Evolutionary conservation across 208 protist species (phyloP), one percentile per base, ranked within the genome.

Genomic region (Leishmania martiniquensis): DNA sequence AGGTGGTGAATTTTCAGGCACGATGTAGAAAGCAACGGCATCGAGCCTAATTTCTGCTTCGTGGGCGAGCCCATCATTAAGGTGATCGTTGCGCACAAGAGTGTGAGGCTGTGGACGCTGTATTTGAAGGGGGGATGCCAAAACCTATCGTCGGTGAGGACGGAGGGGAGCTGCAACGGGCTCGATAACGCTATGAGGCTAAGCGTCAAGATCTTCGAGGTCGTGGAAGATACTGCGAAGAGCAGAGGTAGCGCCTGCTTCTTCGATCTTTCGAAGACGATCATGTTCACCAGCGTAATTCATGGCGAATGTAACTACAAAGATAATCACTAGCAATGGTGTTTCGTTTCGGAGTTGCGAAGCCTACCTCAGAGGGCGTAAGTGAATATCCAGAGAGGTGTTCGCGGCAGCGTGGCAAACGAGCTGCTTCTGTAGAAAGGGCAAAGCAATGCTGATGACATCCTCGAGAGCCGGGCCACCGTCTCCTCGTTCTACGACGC

Each of bases 1-100:
- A 22, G 88, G 84, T 22, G n/a, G n/a, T 59, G 75, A 29, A 78
- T 75, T n/a, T 69, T 92, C 29, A 87, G 78, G 15, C 59, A 89
- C 75, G 70, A 78, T 52, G 13, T 92, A 55, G 85, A 84, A 63
- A 39, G 76, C 37, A 72, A 84, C 34, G 73, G 69, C 37, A 79
- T 89, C 67, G 84, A 84, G 57, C 82, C 69, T 4, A 84, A 91
- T 52, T 79, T 77, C n/a, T 94, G 87, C 81, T 67, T 90, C 4
- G 86, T 94, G 47, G 86, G 90, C 51, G 85, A 94, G 75, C 85
- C 84, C 45, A 89, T 85, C 39, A 92, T 91, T 72, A 85, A 88
- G 69, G 66, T 89, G 65, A 85, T 92, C 62, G 77, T 91, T n/a
- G 87, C 87, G 29, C 86, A 91, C 77, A 91, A 91, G 65, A 84